Percentiles rank a stretch among this genome's conserved stretches.
Conservation (phyloP, 1,284 basidiomycete genomes). For the Jaminaea rosea region DNA sequence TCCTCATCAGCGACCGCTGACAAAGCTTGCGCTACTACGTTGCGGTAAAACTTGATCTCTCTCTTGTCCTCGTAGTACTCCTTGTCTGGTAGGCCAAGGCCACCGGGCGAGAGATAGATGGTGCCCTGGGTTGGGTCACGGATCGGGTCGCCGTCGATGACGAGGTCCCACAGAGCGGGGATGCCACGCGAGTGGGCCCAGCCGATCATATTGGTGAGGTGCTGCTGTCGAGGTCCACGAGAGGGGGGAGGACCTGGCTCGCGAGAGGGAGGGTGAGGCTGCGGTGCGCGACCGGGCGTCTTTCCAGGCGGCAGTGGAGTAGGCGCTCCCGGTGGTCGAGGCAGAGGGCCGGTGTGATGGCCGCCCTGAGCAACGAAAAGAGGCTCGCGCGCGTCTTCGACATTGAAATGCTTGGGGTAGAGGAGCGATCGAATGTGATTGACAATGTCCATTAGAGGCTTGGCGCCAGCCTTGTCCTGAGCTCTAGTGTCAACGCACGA, state of each 20-base stretch:
- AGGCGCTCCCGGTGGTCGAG: conserved; percentile 7
- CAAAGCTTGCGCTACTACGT: conserved; percentile 63
- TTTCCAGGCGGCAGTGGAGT: conserved; percentile 25
- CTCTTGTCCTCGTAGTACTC: conserved; percentile 81
- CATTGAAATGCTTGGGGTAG: conserved; percentile 41
- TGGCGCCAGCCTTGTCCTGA: conserved; percentile 49
- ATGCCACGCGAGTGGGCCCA: conserved; percentile 64
- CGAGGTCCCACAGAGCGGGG: conserved; percentile 65
- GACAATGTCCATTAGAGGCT: conserved; percentile 50
- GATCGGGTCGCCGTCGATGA: conserved; percentile 78
- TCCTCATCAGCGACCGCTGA: conserved; percentile 53
- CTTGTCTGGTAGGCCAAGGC: conserved; percentile 80
- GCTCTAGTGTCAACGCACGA: conserved; percentile 69
- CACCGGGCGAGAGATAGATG: conserved; percentile 75
- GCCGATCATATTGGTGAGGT: conserved; percentile 66
- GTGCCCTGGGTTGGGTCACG: conserved; percentile 79
- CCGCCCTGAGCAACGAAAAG: conserved; percentile 56
- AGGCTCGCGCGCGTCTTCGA: conserved; percentile 53
- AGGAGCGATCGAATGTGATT: conserved; percentile 45
- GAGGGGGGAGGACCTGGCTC: conserved; percentile 24
- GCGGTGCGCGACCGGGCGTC: conserved; percentile 26
- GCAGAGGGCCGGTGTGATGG: conserved; percentile 38
- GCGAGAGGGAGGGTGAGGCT: conserved; percentile 23
- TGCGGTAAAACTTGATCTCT: conserved; percentile 63
- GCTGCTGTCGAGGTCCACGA: conserved; percentile 50